phyloP scores from a whole-genome alignment of 345 rosid species.

The Anastatica hierochuntica region DNA sequence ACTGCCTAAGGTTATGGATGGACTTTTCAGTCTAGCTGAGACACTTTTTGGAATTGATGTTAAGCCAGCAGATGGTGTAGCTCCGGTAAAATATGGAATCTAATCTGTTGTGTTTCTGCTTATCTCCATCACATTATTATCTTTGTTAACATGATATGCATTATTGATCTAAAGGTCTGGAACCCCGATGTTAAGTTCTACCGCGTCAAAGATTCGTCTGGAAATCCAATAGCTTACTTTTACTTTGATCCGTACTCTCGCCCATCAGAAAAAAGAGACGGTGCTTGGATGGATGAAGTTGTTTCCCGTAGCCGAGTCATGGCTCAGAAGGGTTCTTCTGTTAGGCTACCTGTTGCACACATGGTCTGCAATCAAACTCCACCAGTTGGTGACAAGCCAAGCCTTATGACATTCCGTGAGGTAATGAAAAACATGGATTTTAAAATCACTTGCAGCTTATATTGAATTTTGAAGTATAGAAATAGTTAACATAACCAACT shows the following conservation, averaged over 20 bases:
- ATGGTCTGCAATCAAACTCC: conserved; percentile 98
- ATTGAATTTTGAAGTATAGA: not conserved
- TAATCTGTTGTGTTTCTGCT: not conserved
- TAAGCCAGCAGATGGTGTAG: conserved; percentile 82
- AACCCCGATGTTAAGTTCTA: conserved; percentile 75
- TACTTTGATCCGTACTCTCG: conserved; percentile 97
- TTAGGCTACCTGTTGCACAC: conserved; percentile 56
- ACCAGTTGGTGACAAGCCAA: conserved; percentile 89
- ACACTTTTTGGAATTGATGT: conserved; percentile 64
- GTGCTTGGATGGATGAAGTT: conserved; percentile 98
- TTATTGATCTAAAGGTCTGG: conserved; percentile 60
- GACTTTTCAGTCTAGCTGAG: conserved; percentile 66
- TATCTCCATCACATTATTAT: not conserved
- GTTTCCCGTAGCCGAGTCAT: conserved; percentile 58
- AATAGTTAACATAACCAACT: not conserved
- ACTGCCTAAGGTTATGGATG: conserved; percentile 80
- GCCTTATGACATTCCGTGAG: conserved; percentile 96
- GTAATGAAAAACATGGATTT: conserved; percentile 26
- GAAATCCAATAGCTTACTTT: conserved; percentile 73
- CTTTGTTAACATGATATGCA: conserved; percentile 11
- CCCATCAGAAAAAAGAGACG: conserved; percentile 78
- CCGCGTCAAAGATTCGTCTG: conserved; percentile 69
- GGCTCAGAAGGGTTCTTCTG: conserved; percentile 26
- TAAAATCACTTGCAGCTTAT: not conserved
- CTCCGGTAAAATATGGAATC: conserved; percentile 49